phyloP scores from a whole-genome alignment of 352 stramenopile genomes.

The Globisporangium iwayamae region DNA sequence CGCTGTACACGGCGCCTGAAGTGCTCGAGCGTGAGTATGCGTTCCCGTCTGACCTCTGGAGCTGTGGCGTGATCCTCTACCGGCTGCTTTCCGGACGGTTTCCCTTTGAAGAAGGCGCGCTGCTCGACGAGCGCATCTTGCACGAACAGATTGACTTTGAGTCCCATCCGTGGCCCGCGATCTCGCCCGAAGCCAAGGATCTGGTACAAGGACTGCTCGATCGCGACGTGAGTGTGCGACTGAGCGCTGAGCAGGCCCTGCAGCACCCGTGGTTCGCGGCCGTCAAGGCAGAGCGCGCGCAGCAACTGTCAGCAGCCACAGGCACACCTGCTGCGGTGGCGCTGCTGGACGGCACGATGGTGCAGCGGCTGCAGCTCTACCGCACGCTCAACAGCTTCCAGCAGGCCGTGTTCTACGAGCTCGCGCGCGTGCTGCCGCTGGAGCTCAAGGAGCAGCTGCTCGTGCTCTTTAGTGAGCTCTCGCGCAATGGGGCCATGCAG shows the following conservation, averaged over 20 bases:
- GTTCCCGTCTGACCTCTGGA: slow-evolving; percentile 76
- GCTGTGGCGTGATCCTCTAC: slow-evolving; percentile 76
- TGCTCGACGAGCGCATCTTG: slow-evolving; percentile 66
- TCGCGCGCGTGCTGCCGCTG: slow-evolving; percentile 47
- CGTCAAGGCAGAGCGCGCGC: slow-evolving; percentile 19
- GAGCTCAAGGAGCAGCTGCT: slow-evolving; percentile 54
- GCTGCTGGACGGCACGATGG: slow-evolving; percentile 55
- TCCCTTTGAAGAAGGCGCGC: slow-evolving; percentile 50
- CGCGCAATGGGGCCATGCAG: slow-evolving; percentile 33
- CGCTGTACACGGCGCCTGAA: slow-evolving; percentile 71
- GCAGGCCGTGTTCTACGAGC: slow-evolving; percentile 56
- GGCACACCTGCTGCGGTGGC: slow-evolving; percentile 6
- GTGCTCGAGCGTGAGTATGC: slow-evolving; percentile 60
- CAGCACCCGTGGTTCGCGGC: slow-evolving; percentile 63
- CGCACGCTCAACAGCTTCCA: slow-evolving; percentile 70
- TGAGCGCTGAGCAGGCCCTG: slow-evolving; percentile 60
- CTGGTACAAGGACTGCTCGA: slow-evolving; percentile 47
- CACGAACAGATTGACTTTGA: slow-evolving; percentile 55
- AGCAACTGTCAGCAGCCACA: not conserved
- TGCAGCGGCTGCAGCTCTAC: slow-evolving; percentile 74
- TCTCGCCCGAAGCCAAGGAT: slow-evolving; percentile 59
- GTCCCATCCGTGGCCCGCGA: slow-evolving; percentile 38
- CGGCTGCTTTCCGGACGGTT: slow-evolving; percentile 58
- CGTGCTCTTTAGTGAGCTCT: slow-evolving; percentile 68
- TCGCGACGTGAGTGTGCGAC: slow-evolving; percentile 31